Conservation (phyloP, 2,329 filamentous ascomycete genomes). For the Bertia moriformis region DNA sequence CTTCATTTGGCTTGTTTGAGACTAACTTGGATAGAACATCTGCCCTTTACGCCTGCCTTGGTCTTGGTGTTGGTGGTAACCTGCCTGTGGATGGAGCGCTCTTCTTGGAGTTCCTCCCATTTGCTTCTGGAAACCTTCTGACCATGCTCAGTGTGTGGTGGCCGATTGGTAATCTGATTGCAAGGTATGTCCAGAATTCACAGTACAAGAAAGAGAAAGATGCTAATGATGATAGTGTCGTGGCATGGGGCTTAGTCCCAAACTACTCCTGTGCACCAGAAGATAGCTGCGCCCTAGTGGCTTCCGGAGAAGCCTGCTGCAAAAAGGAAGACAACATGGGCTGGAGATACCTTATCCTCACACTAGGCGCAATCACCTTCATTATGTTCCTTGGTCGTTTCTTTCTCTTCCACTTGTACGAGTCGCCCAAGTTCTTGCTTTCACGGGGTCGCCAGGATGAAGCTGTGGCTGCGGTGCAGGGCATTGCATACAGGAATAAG, state of each 20-base stretch:
- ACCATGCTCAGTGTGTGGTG: constrained; percentile 30
- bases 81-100: constrained; percentile 62
- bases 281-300: constrained; percentile 6
- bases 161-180: constrained; percentile 30
- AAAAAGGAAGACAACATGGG: constrained; percentile 11
- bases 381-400: constrained; percentile 10
- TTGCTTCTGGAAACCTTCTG: constrained; percentile 30
- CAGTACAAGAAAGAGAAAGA: too few relatives aligned
- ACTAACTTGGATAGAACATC: constrained; percentile 22
- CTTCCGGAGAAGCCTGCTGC: constrained; percentile 10
- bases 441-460: constrained; percentile 10
- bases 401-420: constrained; percentile 15
- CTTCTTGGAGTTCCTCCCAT: constrained; percentile 13
- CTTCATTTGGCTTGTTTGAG: constrained; percentile 13
- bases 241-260: constrained; percentile 14
- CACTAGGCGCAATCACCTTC: constrained; percentile 10
- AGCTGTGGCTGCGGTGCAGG: background rate
- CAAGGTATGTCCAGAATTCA: background rate
- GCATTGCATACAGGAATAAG: constrained; percentile 11
- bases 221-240: constrained; percentile 10
- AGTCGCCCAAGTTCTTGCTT: constrained; percentile 15
- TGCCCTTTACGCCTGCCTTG: constrained; percentile 42
- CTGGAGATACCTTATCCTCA: constrained; percentile 14
- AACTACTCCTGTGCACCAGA: constrained; percentile 11
- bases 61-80: constrained; percentile 61